These are phyloP conservation scores for Penicillium expansum DNA, from an alignment of 2,329 filamentous ascomycete genomes.

Conservation along the genomic window DNA sequence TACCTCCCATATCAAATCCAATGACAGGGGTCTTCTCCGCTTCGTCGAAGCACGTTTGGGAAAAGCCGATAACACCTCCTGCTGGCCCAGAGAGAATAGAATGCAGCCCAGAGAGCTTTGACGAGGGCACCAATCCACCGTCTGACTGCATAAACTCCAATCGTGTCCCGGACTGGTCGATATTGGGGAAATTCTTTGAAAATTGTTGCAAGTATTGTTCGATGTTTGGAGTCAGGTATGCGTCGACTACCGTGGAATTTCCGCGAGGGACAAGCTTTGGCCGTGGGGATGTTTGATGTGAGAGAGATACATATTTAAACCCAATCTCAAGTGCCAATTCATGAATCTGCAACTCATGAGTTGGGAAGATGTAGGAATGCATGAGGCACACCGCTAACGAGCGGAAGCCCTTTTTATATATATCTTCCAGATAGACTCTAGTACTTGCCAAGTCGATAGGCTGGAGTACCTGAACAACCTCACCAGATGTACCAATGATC, in stretches of 20 bases:
- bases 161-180: background rate
- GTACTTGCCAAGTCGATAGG: constrained; percentile 58
- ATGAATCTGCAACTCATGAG: constrained; percentile 74
- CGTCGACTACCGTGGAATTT: constrained; percentile 71
- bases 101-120: constrained; percentile 72
- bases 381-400: constrained; percentile 82
- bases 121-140: constrained; percentile 58
- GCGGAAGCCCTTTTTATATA: constrained; percentile 65
- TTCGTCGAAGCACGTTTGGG: constrained; percentile 80
- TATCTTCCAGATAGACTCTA: constrained; percentile 58
- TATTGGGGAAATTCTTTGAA: constrained; percentile 3
- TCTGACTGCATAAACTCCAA: constrained; percentile 72
- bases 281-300: constrained; percentile 76
- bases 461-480: constrained; percentile 77
- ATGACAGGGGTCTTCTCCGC: constrained; percentile 76
- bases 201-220: constrained; percentile 61
- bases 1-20: constrained; percentile 94
- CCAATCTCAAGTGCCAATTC: constrained; percentile 72
- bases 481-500: constrained; percentile 42
- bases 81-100: constrained; percentile 87
- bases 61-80: constrained; percentile 90
- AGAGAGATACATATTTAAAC: constrained; percentile 67
- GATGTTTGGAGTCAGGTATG: constrained; percentile 73
- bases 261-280: constrained; percentile 72
- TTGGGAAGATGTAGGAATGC: constrained; percentile 83